phyloP scores from a whole-genome alignment of 495 filamentous ascomycete genomes.

The Tuber melanosporum region DNA sequence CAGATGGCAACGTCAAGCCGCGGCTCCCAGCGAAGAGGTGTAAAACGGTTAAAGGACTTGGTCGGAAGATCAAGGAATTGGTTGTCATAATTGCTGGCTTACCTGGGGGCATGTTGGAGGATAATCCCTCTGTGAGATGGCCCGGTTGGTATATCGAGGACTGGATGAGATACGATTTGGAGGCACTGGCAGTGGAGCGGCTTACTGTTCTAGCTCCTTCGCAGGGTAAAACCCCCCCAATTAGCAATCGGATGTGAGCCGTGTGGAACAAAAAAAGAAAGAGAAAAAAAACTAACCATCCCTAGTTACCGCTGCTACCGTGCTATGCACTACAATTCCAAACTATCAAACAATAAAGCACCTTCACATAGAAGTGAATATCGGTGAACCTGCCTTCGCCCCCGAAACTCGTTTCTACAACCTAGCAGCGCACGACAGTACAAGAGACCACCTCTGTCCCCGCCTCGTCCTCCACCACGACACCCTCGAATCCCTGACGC shows the following conservation, averaged over 20 bases:
- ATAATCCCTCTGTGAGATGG: slow-evolving; percentile 32
- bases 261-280: background rate
- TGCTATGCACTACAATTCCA: slow-evolving; percentile 33
- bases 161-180: slow-evolving; percentile 40
- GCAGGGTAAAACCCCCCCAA: slow-evolving; percentile 29
- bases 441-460: slow-evolving; percentile 37
- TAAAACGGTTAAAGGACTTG: slow-evolving; percentile 17
- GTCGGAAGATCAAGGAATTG: slow-evolving; percentile 22
- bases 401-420: slow-evolving; percentile 38
- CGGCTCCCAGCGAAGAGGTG: slow-evolving; percentile 30
- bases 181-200: slow-evolving; percentile 32
- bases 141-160: slow-evolving; percentile 39
- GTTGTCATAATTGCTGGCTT: slow-evolving; percentile 37
- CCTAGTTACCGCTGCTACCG: slow-evolving; percentile 32
- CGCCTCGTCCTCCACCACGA: slow-evolving; percentile 30
- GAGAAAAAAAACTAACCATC: background rate
- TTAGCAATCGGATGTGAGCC: background rate
- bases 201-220: slow-evolving; percentile 34
- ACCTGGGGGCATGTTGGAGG: slow-evolving; percentile 32
- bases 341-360: slow-evolving; percentile 37
- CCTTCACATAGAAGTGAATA: slow-evolving; percentile 35
- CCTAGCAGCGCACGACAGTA: slow-evolving; percentile 33
- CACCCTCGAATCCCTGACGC: slow-evolving; percentile 33
- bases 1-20: slow-evolving; percentile 32
- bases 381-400: slow-evolving; percentile 31